A percentile compares a stretch with the other conserved stretches of the same genome.
These are phyloP conservation scores for Penicillium decumbens DNA, from an alignment of 2,329 filamentous ascomycete species.

Conservation along the genomic window DNA sequence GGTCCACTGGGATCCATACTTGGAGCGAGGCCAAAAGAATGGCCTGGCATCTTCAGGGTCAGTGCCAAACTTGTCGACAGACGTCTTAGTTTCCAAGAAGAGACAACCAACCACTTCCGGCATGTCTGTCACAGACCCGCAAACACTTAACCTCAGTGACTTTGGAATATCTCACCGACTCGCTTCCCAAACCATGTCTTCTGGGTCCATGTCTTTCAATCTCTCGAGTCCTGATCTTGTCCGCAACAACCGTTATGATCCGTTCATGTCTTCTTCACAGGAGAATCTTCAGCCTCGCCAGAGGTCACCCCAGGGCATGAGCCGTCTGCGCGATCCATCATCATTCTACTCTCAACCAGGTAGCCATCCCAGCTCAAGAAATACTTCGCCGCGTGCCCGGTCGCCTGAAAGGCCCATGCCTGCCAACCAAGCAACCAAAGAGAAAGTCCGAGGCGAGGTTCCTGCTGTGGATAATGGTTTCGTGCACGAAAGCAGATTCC, in stretches of 20 bases:
- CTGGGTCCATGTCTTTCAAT: slow-evolving; percentile 18
- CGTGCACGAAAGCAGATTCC: slow-evolving; percentile 27
- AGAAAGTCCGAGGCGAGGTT: background rate
- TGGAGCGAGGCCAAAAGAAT: slow-evolving; percentile 4
- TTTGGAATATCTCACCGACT: slow-evolving; percentile 29
- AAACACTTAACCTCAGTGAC: slow-evolving; percentile 26
- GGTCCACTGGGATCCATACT: slow-evolving; percentile 12
- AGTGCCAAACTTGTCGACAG: slow-evolving; percentile 8
- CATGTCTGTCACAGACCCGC: slow-evolving; percentile 15
- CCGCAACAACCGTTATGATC: slow-evolving; percentile 10
- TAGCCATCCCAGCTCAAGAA: slow-evolving; percentile 10
- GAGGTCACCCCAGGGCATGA: slow-evolving; percentile 3
- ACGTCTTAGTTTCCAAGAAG: slow-evolving; percentile 25
- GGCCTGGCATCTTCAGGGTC: slow-evolving; percentile 16
- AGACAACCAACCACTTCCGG: slow-evolving; percentile 13
- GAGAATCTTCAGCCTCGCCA: slow-evolving; percentile 11
- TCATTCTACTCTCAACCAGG: slow-evolving; percentile 28
- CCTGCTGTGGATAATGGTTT: background rate
- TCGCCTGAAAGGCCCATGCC: background rate
- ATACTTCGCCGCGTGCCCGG: slow-evolving; percentile 1
- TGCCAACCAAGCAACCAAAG: background rate
- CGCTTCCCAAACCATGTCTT: slow-evolving; percentile 21
- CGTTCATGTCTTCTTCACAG: slow-evolving; percentile 8
- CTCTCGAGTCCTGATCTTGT: slow-evolving; percentile 22
- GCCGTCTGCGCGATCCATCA: slow-evolving; percentile 14